Conservation (phyloP, 768 basidiomycete species). For the Naematelia aurantialba region DNA sequence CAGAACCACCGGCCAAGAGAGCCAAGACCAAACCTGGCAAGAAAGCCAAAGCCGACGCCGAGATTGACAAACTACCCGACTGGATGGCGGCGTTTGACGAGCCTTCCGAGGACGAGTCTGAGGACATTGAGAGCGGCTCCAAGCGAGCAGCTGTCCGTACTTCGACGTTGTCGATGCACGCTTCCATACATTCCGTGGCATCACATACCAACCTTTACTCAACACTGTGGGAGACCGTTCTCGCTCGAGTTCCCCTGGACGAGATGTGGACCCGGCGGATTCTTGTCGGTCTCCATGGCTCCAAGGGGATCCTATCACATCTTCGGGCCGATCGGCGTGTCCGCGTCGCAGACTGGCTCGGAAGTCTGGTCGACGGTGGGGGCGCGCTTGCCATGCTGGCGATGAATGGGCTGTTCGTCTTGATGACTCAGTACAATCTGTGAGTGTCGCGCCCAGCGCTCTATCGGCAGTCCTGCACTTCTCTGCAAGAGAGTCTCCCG, state of each 20-base stretch:
- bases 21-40: constrained; percentile 12
- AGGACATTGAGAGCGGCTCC: constrained; percentile 9
- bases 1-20: constrained; percentile 6
- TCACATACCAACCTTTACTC: constrained; percentile 27
- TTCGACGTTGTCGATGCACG: constrained; percentile 26
- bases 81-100: constrained; percentile 50
- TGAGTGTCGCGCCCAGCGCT: constrained; percentile 53
- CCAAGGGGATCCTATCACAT: constrained; percentile 34
- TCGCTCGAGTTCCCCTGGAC: constrained; percentile 21
- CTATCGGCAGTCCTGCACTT: no score
- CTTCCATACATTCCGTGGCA: constrained; percentile 23
- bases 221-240: constrained; percentile 33
- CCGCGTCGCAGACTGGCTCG: constrained; percentile 49
- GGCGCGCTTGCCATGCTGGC: constrained; percentile 81
- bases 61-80: constrained; percentile 28
- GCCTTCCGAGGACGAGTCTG: constrained; percentile 24
- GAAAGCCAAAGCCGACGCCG: constrained; percentile 17
- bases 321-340: constrained; percentile 38
- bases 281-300: constrained; percentile 47
- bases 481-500: background rate
- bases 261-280: constrained; percentile 42
- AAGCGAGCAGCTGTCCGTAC: constrained; percentile 23
- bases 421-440: constrained; percentile 93
- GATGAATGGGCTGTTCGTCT: constrained; percentile 80
- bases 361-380: constrained; percentile 53